These are phyloP conservation scores for Didymella glomerata DNA, from an alignment of 2,329 filamentous ascomycete genomes.

Conservation along the genomic window DNA sequence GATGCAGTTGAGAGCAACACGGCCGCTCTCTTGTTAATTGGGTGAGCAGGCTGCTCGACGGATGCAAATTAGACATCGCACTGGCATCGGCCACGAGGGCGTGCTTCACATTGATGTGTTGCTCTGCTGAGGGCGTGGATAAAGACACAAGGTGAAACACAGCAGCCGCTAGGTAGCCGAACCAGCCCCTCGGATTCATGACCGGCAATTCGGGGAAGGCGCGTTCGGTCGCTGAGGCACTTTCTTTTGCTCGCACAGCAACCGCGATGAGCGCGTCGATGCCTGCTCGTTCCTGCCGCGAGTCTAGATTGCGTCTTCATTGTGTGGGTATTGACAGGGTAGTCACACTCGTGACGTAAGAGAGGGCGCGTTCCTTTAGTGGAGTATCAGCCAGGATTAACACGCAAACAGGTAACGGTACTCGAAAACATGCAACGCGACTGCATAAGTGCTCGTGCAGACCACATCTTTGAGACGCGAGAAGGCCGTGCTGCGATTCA, in stretches of 20 bases:
- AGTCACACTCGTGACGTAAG: constrained; percentile 11
- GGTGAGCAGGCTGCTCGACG: background rate
- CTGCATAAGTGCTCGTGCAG: constrained; percentile 16
- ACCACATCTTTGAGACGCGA: constrained; percentile 7
- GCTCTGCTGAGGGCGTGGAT: constrained; percentile 7
- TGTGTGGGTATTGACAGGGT: constrained; percentile 11
- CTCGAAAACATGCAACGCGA: constrained; percentile 14
- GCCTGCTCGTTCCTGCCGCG: no score
- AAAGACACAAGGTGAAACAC: constrained; percentile 12
- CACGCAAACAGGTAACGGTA: constrained; percentile 6
- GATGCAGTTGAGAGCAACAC: background rate
- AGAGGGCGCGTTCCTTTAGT: constrained; percentile 10
- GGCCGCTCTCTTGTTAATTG: background rate
- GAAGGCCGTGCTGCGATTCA: constrained; percentile 7
- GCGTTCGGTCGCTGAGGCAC: constrained; percentile 5
- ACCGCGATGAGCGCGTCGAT: constrained; percentile 12
- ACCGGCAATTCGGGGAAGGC: constrained; percentile 2
- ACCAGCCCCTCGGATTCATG: constrained; percentile 7
- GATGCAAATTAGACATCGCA: background rate
- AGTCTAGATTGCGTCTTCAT: background rate
- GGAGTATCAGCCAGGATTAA: constrained; percentile 5
- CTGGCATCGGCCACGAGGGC: background rate
- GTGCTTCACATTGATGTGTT: background rate
- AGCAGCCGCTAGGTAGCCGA: constrained; percentile 19
- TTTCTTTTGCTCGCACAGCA: constrained; percentile 11